Evolutionary conservation across 306 rosid species (phyloP).

Genomic region (Coriaria nepalensis): DNA sequence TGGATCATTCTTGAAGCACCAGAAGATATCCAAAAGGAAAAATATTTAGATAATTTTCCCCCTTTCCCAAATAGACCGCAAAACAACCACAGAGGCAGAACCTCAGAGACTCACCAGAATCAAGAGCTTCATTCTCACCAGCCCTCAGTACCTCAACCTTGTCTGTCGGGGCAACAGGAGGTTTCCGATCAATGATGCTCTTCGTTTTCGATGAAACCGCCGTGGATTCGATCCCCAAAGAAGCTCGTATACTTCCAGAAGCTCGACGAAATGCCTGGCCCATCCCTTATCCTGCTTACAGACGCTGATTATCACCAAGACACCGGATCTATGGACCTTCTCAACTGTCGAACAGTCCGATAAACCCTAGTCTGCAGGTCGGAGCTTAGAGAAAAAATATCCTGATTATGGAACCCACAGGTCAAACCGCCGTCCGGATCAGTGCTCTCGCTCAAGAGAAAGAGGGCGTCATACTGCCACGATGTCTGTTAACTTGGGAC

Average conservation of each 20-base stretch:
- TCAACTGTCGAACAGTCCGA: too few relatives aligned
- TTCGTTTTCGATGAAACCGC: conserved; percentile 34
- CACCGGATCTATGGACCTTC: too few relatives aligned
- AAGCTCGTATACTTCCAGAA: conserved; percentile 49
- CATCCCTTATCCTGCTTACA: conserved; percentile 35
- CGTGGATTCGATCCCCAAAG: conserved; percentile 33
- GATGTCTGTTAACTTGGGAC: too few relatives aligned
- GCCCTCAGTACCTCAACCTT: conserved; percentile 26
- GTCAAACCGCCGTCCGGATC: too few relatives aligned
- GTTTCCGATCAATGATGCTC: conserved; percentile 28
- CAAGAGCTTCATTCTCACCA: conserved; percentile 16
- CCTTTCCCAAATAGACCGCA: not conserved
- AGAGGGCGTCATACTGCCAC: too few relatives aligned
- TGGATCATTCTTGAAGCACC: not conserved
- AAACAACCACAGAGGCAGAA: not conserved
- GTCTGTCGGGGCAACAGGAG: conserved; percentile 25
- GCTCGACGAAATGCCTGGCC: conserved; percentile 99
- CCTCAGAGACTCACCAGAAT: conserved; percentile 26
- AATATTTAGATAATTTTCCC: too few relatives aligned
- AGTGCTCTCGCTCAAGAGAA: too few relatives aligned
- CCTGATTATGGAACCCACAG: too few relatives aligned
- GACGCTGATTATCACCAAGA: too few relatives aligned
- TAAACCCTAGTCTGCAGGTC: too few relatives aligned
- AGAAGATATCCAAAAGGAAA: not conserved
- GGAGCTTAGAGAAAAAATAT: too few relatives aligned